Evolutionary conservation across 2,329 filamentous ascomycete genomes (phyloP), one percentile per base, ranked within the genome.

Genomic region (Penicillium freii): DNA sequence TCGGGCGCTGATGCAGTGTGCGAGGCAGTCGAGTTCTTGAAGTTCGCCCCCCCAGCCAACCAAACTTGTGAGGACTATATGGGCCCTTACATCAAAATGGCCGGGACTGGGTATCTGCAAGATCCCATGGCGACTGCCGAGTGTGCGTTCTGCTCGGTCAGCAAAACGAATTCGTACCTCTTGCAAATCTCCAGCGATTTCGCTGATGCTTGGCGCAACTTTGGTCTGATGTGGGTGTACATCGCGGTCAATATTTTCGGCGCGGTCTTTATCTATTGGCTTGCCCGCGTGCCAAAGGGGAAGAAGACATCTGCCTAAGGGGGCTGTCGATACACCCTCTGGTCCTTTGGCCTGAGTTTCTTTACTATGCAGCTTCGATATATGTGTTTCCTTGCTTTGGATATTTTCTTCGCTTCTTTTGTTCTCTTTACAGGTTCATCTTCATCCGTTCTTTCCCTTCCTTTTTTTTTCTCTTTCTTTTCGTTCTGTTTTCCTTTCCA

Each of bases 221-320:
- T 60, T 15, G 59, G 61, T 1, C 31, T 63, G 13, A 58, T 62
- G 52, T 63, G 55, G 59, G 49, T 31, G 0, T 63, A 62, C 19
- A 40, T 63, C 5, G 15, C 46, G 0, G 47, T 49, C 34, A 62
- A 64, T 15, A 59, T 61, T 2, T 27, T 48, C 4, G 57, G 27
- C 4, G 62, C 51, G 1, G 25, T 59, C 1, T 38, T 50, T 1
- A 39, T 63, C 13, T 63, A 63, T 33, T 63, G 60, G 59, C 17
- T 53, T 42, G 44, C 29, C 0, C 50, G 57, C 1, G 60, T 63
- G 5, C 61, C 57, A 5, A 63, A 63, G 45, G 36, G 13, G 23
- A 46, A 52, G 29, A 38, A 38, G 40, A 38, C n/a, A 33, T 13
- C 31, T 31, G n/a, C 27, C 17, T 45, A 15, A 29, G 10, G 9